Evolutionary conservation across 495 filamentous ascomycete genomes (phyloP).

Genomic region (Xanthoparmelia taractica): DNA sequence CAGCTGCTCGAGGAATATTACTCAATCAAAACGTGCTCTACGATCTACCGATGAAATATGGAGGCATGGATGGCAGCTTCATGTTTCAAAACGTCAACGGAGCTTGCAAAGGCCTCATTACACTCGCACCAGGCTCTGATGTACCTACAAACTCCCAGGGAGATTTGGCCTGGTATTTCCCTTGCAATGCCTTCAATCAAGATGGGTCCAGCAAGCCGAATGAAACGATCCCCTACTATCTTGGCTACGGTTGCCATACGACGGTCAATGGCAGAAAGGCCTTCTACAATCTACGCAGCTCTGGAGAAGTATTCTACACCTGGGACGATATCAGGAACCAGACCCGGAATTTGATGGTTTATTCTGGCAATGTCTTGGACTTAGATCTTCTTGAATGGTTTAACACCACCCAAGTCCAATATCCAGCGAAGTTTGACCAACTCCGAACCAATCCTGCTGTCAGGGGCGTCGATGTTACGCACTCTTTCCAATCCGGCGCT

Average conservation of each 20-base stretch:
- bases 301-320: slow-evolving; percentile 82
- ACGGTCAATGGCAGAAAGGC: slow-evolving; percentile 52
- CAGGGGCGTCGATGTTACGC: slow-evolving; percentile 84
- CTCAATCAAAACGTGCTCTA: slow-evolving; percentile 66
- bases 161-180: slow-evolving; percentile 94
- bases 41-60: slow-evolving; percentile 70
- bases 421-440: slow-evolving; percentile 70
- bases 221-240: slow-evolving; percentile 61
- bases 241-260: slow-evolving; percentile 89
- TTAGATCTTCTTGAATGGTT: slow-evolving; percentile 89
- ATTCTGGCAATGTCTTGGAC: slow-evolving; percentile 88
- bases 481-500: slow-evolving; percentile 63
- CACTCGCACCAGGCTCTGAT: slow-evolving; percentile 55
- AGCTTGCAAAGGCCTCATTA: slow-evolving; percentile 89
- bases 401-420: slow-evolving; percentile 72
- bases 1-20: slow-evolving; percentile 70
- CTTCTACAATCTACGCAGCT: slow-evolving; percentile 60
- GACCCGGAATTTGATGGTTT: slow-evolving; percentile 83
- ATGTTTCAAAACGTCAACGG: slow-evolving; percentile 99
- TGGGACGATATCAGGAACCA: slow-evolving; percentile 91
- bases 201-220: slow-evolving; percentile 81
- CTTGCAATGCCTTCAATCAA: slow-evolving; percentile 83
- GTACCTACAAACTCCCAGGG: slow-evolving; percentile 67
- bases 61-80: slow-evolving; percentile 88
- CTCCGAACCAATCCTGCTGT: slow-evolving; percentile 68